phyloP scores from a whole-genome alignment of 495 filamentous ascomycete species.

The Aspergillus funiculosus region DNA sequence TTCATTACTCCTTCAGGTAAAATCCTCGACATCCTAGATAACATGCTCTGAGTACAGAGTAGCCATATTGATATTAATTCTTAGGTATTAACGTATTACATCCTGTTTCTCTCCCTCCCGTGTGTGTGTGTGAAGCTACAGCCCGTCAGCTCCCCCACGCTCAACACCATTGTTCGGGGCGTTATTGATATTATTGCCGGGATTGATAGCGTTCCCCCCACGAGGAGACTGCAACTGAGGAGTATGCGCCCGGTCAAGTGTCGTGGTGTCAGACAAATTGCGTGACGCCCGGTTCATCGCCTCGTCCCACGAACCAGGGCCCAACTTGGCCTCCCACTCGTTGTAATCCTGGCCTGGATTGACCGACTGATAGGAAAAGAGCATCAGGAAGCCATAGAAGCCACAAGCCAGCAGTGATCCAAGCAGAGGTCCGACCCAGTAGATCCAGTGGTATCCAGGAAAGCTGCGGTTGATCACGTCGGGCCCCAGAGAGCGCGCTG shows the following conservation, averaged over 20 bases:
- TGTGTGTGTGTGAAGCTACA: too few species aligned
- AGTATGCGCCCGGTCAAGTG: slow-evolving; percentile 11
- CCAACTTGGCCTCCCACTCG: slow-evolving; percentile 31
- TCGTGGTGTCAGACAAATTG: slow-evolving; percentile 15
- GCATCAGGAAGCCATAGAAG: slow-evolving; percentile 62
- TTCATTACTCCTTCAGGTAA: too few species aligned
- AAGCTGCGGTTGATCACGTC: slow-evolving; percentile 60
- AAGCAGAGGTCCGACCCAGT: slow-evolving; percentile 62
- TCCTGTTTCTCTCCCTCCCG: too few species aligned
- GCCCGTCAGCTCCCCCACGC: too few species aligned
- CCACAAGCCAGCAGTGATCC: slow-evolving; percentile 60
- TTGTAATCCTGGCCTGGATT: slow-evolving; percentile 68
- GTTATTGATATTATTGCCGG: not conserved
- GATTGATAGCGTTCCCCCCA: not conserved
- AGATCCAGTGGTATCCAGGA: slow-evolving; percentile 49
- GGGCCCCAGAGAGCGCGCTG: slow-evolving; percentile 67
- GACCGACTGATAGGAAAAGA: slow-evolving; percentile 66
- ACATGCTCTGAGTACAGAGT: too few species aligned
- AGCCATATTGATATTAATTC: too few species aligned
- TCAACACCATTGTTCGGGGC: not conserved
- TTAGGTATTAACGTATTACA: too few species aligned
- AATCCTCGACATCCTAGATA: too few species aligned
- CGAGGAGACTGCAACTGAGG: too few species aligned
- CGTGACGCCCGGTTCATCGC: slow-evolving; percentile 11
- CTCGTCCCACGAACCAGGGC: slow-evolving; percentile 14